Base-by-base conservation (phyloP, 371 early-diverging fungal genomes). In the Coemansia sp. region DNA sequence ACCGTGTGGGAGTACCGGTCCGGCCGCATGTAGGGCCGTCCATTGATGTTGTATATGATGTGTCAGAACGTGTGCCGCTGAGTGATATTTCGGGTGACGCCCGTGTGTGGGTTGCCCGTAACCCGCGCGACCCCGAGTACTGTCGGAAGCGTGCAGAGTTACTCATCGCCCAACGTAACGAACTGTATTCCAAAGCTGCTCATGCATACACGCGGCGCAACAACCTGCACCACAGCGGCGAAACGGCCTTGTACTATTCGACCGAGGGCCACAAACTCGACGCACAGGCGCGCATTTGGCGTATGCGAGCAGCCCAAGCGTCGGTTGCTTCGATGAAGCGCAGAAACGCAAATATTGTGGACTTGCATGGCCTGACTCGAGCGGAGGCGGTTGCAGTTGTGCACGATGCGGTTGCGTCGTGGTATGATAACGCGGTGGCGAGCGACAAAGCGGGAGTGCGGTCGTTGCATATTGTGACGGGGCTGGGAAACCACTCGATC, bases 221-320 rank as follows among this genome's bases (percentile, higher is more conserved):
- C 26, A 86, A 83, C 44, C 81, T 84, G 1, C 69, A 78, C 1
- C 86, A 86, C 2, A 85, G 85, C 71, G 81, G 87, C 21, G 90
- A 87, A n/a, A 82, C 88, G 18, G 86, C 91, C 0, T 83, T 86
- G 54, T 89, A 82, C 68, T 90, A 91, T 75, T 88, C 91, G 6
- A 83, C 86, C 4, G 86, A 87, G 55, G 91, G 89, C 37, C 86
- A 86, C 16, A 81, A 84, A 54, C 62, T 83, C 55, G 90, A 90
- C 60, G 72, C 70, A 5, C 65, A 84, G 48, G 89, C 88, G 18
- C 87, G 86, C 33, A 79, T 83, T 37, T 89, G 88, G 90, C 88
- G 88, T 37, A 88, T 90, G 87, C 82, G 88, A 11, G 90, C 90
- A 5, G 90, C 90, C 2, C 84, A 88, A 55, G 87, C 91, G 0